A percentile compares a stretch with the other conserved stretches of the same genome.
Conservation (phyloP, 2,329 filamentous ascomycete species). For the Ilyonectria mors-panacis region DNA sequence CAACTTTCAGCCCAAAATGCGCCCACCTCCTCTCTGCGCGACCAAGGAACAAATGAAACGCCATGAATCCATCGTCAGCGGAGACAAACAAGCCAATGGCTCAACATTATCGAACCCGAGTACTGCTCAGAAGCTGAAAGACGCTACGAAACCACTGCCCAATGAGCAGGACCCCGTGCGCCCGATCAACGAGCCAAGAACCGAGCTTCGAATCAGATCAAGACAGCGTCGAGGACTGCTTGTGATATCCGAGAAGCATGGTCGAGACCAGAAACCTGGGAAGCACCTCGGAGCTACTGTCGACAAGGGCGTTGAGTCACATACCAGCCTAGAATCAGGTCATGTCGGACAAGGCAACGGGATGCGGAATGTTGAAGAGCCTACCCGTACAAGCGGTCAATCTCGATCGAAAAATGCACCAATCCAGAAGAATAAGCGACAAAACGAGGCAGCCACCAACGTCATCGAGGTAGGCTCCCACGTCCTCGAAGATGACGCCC, state of each 20-base stretch:
- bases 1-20: background rate
- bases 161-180: background rate
- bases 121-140: background rate
- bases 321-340: background rate
- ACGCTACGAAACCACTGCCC: background rate
- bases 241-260: constrained; percentile 58
- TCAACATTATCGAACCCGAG: background rate
- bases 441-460: constrained; percentile 1
- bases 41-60: background rate
- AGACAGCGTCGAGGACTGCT: constrained; percentile 64
- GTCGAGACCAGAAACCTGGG: constrained; percentile 10
- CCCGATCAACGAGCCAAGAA: constrained; percentile 51
- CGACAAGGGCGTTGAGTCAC: constrained; percentile 1
- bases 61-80: background rate
- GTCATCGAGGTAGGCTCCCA: background rate
- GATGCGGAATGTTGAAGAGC: constrained; percentile 7
- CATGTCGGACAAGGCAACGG: constrained; percentile 2
- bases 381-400: background rate
- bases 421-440: background rate
- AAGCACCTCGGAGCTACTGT: background rate
- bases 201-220: constrained; percentile 63
- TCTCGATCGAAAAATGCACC: background rate
- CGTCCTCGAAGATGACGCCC: background rate
- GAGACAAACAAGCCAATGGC: background rate
- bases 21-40: background rate